Evolutionary conservation across 768 basidiomycete genomes (phyloP).

Genomic region (Austroboletus festivus): DNA sequence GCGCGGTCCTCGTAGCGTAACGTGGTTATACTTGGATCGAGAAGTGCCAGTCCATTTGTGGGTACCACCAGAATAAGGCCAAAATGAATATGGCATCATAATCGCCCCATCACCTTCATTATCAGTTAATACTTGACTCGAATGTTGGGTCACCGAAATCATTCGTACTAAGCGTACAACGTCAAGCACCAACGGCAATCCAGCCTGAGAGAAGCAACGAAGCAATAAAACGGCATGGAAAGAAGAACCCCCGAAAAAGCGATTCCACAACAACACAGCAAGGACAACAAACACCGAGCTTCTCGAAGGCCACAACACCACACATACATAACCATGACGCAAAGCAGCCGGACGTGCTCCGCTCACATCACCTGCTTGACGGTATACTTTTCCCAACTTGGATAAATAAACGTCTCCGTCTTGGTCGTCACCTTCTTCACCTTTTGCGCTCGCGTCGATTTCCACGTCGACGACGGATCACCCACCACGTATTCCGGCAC

Average conservation of each 20-base stretch:
- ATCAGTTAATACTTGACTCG: too few relatives aligned
- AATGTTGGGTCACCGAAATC: too few relatives aligned
- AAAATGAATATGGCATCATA: too few relatives aligned
- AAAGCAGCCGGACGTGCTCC: neutral
- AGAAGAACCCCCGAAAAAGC: too few relatives aligned
- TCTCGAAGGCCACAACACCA: neutral
- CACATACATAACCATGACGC: too few relatives aligned
- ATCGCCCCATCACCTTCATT: too few relatives aligned
- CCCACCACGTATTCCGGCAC: constrained; percentile 23
- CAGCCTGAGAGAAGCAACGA: neutral
- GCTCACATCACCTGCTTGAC: constrained; percentile 36
- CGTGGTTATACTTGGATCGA: too few relatives aligned
- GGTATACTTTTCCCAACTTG: constrained; percentile 65
- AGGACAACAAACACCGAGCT: neutral
- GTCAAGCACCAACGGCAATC: neutral
- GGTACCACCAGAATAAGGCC: too few relatives aligned
- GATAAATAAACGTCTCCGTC: constrained; percentile 50
- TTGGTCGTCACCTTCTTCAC: constrained; percentile 31
- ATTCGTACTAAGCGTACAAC: constrained; percentile 1
- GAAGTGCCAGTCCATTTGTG: too few relatives aligned
- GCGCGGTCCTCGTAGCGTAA: too few relatives aligned
- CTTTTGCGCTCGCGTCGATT: constrained; percentile 25
- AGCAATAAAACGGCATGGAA: too few relatives aligned
- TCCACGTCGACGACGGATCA: constrained; percentile 23
- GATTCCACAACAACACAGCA: too few relatives aligned